Conservation (phyloP, 345 rosid species). For the Sisymbrium irio region DNA sequence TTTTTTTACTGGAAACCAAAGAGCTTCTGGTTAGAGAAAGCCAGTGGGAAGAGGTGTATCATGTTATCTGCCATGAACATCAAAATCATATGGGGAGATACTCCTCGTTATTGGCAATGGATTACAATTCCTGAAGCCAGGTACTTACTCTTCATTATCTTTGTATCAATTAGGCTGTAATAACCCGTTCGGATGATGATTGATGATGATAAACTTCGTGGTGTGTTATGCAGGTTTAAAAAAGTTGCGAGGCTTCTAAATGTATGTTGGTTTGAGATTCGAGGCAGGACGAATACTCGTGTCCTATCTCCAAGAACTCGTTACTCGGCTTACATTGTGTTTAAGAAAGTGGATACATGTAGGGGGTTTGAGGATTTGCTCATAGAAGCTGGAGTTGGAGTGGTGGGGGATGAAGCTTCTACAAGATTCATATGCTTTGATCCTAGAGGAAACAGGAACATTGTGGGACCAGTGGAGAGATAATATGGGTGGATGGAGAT, state of each 20-base stretch:
- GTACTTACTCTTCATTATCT: background rate
- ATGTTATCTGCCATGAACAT: slow-evolving; percentile 20
- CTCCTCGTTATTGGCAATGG: background rate
- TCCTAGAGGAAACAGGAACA: too few relatives aligned
- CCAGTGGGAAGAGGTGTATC: slow-evolving; percentile 19
- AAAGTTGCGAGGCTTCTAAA: background rate
- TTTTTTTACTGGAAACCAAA: background rate
- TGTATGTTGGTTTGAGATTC: background rate
- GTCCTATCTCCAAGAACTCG: slow-evolving; percentile 3
- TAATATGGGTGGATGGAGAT: background rate
- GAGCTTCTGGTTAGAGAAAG: slow-evolving; percentile 21
- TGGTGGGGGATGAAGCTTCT: slow-evolving; percentile 2
- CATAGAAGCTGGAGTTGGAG: slow-evolving; percentile 21
- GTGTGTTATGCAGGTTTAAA: background rate
- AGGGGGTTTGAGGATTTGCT: background rate
- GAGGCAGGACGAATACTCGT: background rate
- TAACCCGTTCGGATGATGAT: background rate
- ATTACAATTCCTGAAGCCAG: slow-evolving; percentile 1
- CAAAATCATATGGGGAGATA: slow-evolving; percentile 14
- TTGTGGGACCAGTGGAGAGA: too few relatives aligned
- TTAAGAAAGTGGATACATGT: background rate
- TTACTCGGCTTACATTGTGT: slow-evolving; percentile 24
- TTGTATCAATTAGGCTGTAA: background rate
- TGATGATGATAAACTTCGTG: background rate
- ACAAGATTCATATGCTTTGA: slow-evolving; percentile 9